These are phyloP conservation scores for Stylonectria norvegica DNA, from an alignment of 2,329 filamentous ascomycete genomes.

Conservation along the genomic window DNA sequence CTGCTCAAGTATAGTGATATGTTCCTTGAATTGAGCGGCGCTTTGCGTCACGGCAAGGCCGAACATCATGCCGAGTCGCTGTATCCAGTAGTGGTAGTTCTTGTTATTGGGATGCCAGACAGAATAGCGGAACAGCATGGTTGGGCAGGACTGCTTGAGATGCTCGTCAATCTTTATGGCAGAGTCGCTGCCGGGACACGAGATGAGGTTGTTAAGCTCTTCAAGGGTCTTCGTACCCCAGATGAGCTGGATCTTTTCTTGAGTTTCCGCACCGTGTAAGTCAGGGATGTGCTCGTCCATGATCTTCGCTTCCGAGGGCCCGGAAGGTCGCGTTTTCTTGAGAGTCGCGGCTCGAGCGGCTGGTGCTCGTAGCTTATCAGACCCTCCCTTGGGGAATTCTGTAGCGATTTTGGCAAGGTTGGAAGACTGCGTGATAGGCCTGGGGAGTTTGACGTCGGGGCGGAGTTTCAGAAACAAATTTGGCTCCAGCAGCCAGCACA, in stretches of 20 bases:
- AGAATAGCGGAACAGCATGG: slow-evolving; percentile 10
- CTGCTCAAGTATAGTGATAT: background rate
- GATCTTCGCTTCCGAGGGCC: background rate
- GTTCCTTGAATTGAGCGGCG: slow-evolving; percentile 3
- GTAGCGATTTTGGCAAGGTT: slow-evolving; percentile 5
- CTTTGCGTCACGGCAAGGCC: slow-evolving; percentile 7
- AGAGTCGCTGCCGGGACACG: slow-evolving; percentile 7
- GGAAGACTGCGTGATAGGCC: slow-evolving; percentile 11
- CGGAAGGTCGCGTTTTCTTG: slow-evolving; percentile 1
- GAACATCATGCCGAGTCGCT: slow-evolving; percentile 11
- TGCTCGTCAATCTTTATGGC: slow-evolving; percentile 8
- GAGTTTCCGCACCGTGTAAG: slow-evolving; percentile 5
- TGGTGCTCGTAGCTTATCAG: background rate
- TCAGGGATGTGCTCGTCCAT: slow-evolving; percentile 10
- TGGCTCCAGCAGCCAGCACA: slow-evolving; percentile 15
- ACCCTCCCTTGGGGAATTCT: background rate
- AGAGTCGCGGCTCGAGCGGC: slow-evolving; percentile 1
- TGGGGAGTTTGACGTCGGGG: slow-evolving; percentile 3
- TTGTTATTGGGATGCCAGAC: slow-evolving; percentile 16
- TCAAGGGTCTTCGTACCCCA: slow-evolving; percentile 6
- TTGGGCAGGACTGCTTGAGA: background rate
- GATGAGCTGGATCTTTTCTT: slow-evolving; percentile 15
- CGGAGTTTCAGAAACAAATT: slow-evolving; percentile 11
- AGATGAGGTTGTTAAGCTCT: slow-evolving; percentile 9
- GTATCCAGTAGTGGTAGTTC: slow-evolving; percentile 14